These are phyloP conservation scores for Colletotrichum sp. DNA, from an alignment of 2,329 filamentous ascomycete genomes.

Conservation along the genomic window DNA sequence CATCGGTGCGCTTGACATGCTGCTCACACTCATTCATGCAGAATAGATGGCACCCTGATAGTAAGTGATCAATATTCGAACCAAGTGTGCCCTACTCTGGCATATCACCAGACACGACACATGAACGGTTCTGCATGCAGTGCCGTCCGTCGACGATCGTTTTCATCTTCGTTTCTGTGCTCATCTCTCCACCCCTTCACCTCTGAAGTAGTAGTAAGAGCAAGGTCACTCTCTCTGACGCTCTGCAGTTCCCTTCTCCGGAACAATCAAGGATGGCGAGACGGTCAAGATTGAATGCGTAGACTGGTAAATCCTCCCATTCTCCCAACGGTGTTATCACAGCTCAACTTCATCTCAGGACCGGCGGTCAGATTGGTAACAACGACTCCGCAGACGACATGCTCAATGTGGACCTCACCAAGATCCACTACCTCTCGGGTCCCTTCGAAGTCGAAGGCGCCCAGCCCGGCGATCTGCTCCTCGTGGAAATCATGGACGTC, in stretches of 20 bases:
- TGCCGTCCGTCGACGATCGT: background rate
- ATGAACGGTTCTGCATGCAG: background rate
- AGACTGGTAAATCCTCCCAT: constrained; percentile 63
- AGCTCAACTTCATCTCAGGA: constrained; percentile 43
- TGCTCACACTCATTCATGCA: constrained; percentile 34
- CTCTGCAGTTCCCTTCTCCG: constrained; percentile 71
- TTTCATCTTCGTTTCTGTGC: background rate
- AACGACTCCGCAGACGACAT: constrained; percentile 91
- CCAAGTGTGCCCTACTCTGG: background rate
- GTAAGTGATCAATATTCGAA: constrained; percentile 48
- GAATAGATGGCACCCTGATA: constrained; percentile 95
- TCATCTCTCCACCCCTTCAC: background rate
- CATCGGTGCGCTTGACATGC: background rate
- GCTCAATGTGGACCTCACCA: constrained; percentile 81
- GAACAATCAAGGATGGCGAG: constrained; percentile 79
- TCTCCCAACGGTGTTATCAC: constrained; percentile 25
- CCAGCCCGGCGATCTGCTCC: constrained; percentile 81
- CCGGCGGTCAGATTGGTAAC: constrained; percentile 84
- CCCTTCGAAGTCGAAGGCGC: constrained; percentile 88
- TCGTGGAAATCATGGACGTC: constrained; percentile 92
- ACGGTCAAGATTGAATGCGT: constrained; percentile 93
- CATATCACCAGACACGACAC: background rate
- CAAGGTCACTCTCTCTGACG: background rate
- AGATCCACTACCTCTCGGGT: constrained; percentile 86
- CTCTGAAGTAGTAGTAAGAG: background rate